A percentile compares a stretch with the other conserved stretches of the same genome.
Evolutionary conservation across 495 filamentous ascomycete species (phyloP).

Genomic region (Letharia columbiana): DNA sequence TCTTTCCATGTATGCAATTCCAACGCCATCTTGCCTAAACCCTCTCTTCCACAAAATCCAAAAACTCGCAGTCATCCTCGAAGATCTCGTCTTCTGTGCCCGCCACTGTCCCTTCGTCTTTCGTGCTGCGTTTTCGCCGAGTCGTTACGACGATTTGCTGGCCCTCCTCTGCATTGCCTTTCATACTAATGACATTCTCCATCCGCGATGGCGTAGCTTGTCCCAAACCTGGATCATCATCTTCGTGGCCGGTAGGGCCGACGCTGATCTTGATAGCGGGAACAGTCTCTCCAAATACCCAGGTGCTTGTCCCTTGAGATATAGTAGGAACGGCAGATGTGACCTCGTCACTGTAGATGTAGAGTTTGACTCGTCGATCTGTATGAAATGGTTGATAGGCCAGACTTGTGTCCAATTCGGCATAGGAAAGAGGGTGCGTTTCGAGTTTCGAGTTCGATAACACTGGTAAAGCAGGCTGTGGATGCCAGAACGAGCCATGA

Average conservation of each 20-base stretch:
- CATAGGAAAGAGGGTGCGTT: conserved; percentile 58
- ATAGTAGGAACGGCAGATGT: conserved; percentile 20
- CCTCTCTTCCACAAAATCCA: conserved; percentile 82
- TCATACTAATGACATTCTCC: conserved; percentile 43
- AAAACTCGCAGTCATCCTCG: conserved; percentile 86
- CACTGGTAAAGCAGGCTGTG: conserved; percentile 4
- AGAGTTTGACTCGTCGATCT: conserved; percentile 65
- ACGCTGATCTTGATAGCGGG: conserved; percentile 53
- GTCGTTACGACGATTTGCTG: conserved; percentile 78
- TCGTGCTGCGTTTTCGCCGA: conserved; percentile 51
- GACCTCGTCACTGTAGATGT: conserved; percentile 41
- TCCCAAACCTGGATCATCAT: conserved; percentile 39
- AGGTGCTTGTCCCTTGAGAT: conserved; percentile 34
- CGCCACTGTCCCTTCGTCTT: conserved; percentile 27
- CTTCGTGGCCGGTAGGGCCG: conserved; percentile 41
- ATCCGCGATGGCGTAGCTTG: conserved; percentile 38
- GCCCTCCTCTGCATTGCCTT: conserved; percentile 54
- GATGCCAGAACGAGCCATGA: conserved; percentile 22
- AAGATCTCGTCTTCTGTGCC: conserved; percentile 77
- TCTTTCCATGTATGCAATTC: conserved; percentile 4
- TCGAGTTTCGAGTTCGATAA: conserved; percentile 27
- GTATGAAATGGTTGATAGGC: conserved; percentile 89
- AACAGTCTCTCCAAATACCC: conserved; percentile 66
- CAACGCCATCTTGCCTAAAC: conserved; percentile 42
- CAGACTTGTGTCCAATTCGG: conserved; percentile 87